A percentile compares a stretch with the other conserved stretches of the same genome.
Conservation (phyloP, 2,329 filamentous ascomycete species). For the Cryphonectria japonica region DNA sequence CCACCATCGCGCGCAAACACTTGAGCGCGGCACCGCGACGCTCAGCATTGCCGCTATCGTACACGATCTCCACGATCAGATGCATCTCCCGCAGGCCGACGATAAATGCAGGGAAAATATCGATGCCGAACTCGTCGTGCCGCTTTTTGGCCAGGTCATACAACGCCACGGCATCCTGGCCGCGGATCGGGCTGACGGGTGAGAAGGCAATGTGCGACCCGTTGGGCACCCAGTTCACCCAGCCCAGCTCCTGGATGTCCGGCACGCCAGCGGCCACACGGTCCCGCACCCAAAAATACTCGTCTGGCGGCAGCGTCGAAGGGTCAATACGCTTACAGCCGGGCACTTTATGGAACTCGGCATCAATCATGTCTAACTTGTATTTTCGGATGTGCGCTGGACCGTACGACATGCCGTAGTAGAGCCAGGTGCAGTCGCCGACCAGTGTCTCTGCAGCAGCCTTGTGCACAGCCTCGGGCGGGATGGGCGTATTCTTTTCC, state of each 20-base stretch:
- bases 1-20: constrained; percentile 42
- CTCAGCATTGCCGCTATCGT: constrained; percentile 42
- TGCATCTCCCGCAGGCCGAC: constrained; percentile 50
- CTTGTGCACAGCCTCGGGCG: constrained; percentile 42
- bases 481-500: constrained; percentile 41
- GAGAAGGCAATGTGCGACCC: constrained; percentile 44
- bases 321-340: constrained; percentile 39
- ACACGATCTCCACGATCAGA: constrained; percentile 49
- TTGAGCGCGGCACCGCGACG: constrained; percentile 34
- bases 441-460: constrained; percentile 32
- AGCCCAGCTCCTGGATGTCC: constrained; percentile 44
- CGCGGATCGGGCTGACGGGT: constrained; percentile 42
- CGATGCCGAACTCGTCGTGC: constrained; percentile 36
- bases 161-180: constrained; percentile 41
- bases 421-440: constrained; percentile 46
- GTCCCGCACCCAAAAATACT: constrained; percentile 32
- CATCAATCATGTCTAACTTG: constrained; percentile 41
- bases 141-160: constrained; percentile 38
- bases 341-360: constrained; percentile 38
- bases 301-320: constrained; percentile 28
- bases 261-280: constrained; percentile 38
- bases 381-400: constrained; percentile 37
- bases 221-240: constrained; percentile 44
- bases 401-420: constrained; percentile 48
- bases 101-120: constrained; percentile 39